Base-by-base conservation (phyloP, 2,329 filamentous ascomycete species). In the Exophiala sp. region DNA sequence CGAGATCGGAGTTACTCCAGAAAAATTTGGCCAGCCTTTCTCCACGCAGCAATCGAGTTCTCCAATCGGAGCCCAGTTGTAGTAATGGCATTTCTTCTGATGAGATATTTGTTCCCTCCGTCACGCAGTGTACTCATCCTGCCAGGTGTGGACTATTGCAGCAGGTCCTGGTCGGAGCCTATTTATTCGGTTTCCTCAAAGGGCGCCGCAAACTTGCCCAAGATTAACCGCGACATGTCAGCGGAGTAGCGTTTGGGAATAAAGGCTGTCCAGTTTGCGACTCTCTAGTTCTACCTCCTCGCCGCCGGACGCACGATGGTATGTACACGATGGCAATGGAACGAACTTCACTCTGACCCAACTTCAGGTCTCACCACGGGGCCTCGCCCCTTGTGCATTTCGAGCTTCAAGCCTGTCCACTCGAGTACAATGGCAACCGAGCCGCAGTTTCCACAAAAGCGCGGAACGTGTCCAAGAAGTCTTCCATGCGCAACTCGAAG, bases 401-500 rank as follows among this genome's bases (percentile, higher is more conserved):
- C 46, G 43, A 27, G 37, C 50, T 7, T 38, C 35, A 23, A 18
- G 14, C 5, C 34, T 23, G 3, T 39, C 41, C 18, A 13, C 9
- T 23, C 45, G 23, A 8, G 21, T 19, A n/a, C 39, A 23, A 42
- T 49, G 34, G 41, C 18, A 16, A 14, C 46, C 49, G 42, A 35
- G 9, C 10, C 46, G 46, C n/a, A 38, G 41, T 18, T 53, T 53
- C 14, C 29, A 42, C 29, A 29, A 39, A 16, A 50, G 32, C 14
- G 30, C 40, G 3, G 39, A 27, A 32, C 40, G 46, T 6, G 57
- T 35, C 14, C 73, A 74, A 56, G 72, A 80, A 64, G 77, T 76
- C 51, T 86, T 86, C 62, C 80, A 80, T 50, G 77, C 82, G 1
- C 79, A 85, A 64, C 73, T 80, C 48, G 76, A 84, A 52, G 77